phyloP scores from a whole-genome alignment of 2,329 filamentous ascomycete species.

The Pseudogymnoascus sp. region DNA sequence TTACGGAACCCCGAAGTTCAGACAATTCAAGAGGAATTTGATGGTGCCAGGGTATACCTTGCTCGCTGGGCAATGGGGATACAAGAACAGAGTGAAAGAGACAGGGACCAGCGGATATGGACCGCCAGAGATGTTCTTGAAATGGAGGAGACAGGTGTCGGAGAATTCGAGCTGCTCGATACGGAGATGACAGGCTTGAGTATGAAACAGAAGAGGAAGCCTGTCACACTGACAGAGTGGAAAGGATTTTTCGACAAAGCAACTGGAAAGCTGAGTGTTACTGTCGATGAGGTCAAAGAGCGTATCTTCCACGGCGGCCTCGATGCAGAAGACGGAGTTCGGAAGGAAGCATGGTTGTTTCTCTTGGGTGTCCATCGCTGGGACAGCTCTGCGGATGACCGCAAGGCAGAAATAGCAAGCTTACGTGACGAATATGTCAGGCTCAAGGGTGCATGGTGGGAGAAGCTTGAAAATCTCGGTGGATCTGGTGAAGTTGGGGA shows the following conservation, averaged over 20 bases:
- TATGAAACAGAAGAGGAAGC: constrained; percentile 66
- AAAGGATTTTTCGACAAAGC: constrained; percentile 73
- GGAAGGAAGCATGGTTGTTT: constrained; percentile 96
- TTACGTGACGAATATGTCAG: constrained; percentile 89
- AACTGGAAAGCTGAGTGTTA: constrained; percentile 68
- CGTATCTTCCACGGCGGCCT: constrained; percentile 94
- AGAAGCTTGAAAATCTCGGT: constrained; percentile 74
- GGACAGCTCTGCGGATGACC: constrained; percentile 81
- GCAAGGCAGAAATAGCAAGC: constrained; percentile 73
- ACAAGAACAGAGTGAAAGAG: constrained; percentile 88
- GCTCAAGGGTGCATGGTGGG: constrained; percentile 94
- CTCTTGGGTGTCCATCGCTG: constrained; percentile 86
- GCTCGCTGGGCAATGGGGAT: constrained; percentile 98
- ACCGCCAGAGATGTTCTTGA: constrained; percentile 87
- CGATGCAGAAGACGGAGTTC: constrained; percentile 77
- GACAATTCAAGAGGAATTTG: constrained; percentile 92
- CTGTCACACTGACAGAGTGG: constrained; percentile 80
- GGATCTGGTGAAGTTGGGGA: constrained; percentile 76
- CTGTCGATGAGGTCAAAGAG: constrained; percentile 88
- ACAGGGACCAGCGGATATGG: constrained; percentile 80
- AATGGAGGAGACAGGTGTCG: constrained; percentile 88
- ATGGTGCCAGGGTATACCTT: constrained; percentile 88
- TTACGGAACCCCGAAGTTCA: constrained; percentile 91
- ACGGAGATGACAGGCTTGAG: constrained; percentile 63
- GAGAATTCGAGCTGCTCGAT: constrained; percentile 90